These are phyloP conservation scores for Calonectria hongkongensis DNA, from an alignment of 2,329 filamentous ascomycete species.

Conservation along the genomic window DNA sequence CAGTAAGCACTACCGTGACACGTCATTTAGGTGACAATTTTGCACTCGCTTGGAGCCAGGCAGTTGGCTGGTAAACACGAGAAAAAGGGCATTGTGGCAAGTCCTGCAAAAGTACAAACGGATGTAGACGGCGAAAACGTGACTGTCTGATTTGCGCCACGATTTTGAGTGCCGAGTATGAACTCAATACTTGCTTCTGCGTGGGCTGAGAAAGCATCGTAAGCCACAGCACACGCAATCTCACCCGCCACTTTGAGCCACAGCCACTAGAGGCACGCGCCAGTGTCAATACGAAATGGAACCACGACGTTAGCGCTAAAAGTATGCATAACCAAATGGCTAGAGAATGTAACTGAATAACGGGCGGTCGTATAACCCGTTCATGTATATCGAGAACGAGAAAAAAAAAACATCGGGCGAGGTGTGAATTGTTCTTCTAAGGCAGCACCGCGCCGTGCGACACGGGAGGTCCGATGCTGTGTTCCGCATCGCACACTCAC, in stretches of 20 bases:
- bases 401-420: background rate
- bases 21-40: background rate
- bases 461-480: background rate
- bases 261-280: background rate
- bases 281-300: too few species aligned
- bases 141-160: background rate
- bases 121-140: too few species aligned
- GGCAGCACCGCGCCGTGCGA: background rate
- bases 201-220: background rate
- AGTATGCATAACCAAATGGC: constrained; percentile 12
- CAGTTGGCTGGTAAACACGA: background rate
- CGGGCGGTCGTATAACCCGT: too few species aligned
- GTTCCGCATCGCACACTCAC: too few species aligned
- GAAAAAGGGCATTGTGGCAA: too few species aligned
- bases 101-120: too few species aligned
- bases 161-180: background rate
- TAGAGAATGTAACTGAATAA: background rate
- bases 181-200: background rate
- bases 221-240: background rate
- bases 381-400: too few species aligned
- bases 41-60: background rate
- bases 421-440: too few species aligned
- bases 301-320: background rate
- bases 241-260: background rate
- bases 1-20: background rate